A percentile compares a stretch with the other conserved stretches of the same genome.
Evolutionary conservation across 2,329 filamentous ascomycete species (phyloP).

Genomic region (Talaromyces albobiverticillius): DNA sequence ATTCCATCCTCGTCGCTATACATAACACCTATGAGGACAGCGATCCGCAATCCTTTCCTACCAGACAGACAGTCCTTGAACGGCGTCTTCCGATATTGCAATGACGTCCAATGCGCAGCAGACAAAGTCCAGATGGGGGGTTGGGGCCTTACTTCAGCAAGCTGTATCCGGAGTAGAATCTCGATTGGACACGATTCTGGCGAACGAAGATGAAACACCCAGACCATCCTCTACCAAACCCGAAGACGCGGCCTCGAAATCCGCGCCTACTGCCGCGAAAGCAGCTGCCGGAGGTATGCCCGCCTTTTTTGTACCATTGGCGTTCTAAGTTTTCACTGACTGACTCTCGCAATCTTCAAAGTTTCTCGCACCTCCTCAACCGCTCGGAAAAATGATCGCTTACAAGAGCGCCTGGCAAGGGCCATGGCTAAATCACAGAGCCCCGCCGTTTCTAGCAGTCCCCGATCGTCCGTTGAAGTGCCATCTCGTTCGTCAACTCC

Average conservation of each 20-base stretch:
- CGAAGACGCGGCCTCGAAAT: constrained; percentile 20
- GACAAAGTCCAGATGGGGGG: constrained; percentile 67
- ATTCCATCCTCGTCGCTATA: neutral
- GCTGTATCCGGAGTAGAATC: constrained; percentile 94
- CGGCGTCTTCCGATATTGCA: neutral
- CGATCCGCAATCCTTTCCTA: neutral
- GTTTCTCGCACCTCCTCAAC: constrained; percentile 64
- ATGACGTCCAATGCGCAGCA: constrained; percentile 37
- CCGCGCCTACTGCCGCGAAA: constrained; percentile 16
- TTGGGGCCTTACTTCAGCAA: constrained; percentile 69
- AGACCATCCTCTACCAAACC: constrained; percentile 29
- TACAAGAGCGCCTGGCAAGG: constrained; percentile 86
- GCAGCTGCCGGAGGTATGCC: constrained; percentile 28
- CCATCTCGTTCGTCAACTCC: constrained; percentile 54
- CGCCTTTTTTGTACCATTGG: constrained; percentile 11
- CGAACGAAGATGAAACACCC: constrained; percentile 64
- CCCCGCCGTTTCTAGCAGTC: constrained; percentile 44
- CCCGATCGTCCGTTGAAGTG: constrained; percentile 44
- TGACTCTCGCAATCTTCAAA: constrained; percentile 33
- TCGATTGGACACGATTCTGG: constrained; percentile 83
- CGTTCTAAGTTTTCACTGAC: constrained; percentile 10
- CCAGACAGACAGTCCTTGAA: neutral
- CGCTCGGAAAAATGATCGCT: constrained; percentile 69
- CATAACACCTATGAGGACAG: neutral
- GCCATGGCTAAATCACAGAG: constrained; percentile 73